Base-by-base conservation (phyloP, 2,329 filamentous ascomycete species). In the Emergomyces africanus region DNA sequence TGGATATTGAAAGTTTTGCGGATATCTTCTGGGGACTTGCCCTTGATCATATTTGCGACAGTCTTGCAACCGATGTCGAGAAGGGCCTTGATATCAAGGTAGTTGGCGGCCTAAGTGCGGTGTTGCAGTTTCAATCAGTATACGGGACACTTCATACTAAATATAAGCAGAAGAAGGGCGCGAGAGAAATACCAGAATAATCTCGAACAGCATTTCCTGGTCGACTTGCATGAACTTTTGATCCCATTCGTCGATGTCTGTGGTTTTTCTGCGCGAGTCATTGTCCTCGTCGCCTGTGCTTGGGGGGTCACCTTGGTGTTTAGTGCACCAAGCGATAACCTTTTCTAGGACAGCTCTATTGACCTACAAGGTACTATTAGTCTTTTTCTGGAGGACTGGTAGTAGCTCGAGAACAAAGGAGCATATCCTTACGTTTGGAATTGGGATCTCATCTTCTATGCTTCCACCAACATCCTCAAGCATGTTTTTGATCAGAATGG, bases 141-240 rank as follows among this genome's bases (percentile, higher is more conserved):
- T 33, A 35, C 33, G 5, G 5, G 9, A 10, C 9, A 35, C 33
- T 35, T 35, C 18, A 18, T 33, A 48, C 8, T 9, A 6, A n/a
- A 51, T 35, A n/a, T 30, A 51, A 9, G 14, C 39, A 23, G 33
- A n/a, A 23, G 12, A 33, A n/a, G 10, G 14, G 50, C n/a, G n/a
- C n/a, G n/a, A 18, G 10, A 46, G 15, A 80, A 86, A 61, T 82
- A 94, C 90, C 30, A 99, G 82, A 67, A 99, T 99, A 70, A 99
- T 97, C 79, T 99, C 94, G 66, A 99, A 99, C 1, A 99, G 83
- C 94, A 99, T 97, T 77, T 99, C 94, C 72, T 99, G 94, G 73
- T 99, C 94, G 20, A 99, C 94, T 77, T 97, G 92, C 94, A 99
- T 97, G 76, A 97, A 99, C 78, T 99, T 99, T 76, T 97, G 92